Conservation (phyloP, 2,329 filamentous ascomycete species). For the Clonostachys chloroleuca region DNA sequence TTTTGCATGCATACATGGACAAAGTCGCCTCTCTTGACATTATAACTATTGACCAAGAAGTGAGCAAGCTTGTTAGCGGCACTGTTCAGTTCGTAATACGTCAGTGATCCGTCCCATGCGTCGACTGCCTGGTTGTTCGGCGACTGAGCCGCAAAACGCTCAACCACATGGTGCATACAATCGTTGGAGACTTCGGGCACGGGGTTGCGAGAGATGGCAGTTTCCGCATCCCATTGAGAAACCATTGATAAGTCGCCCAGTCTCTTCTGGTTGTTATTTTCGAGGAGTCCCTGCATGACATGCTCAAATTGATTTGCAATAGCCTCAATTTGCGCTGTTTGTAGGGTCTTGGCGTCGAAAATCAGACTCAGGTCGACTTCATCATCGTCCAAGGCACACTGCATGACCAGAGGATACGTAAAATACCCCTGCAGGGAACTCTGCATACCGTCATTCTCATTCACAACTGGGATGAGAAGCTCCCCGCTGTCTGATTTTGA, state of each 20-base stretch:
- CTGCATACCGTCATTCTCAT: neutral
- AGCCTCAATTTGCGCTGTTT: slow-evolving; percentile 3
- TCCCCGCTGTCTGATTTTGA: neutral
- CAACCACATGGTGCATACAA: slow-evolving; percentile 9
- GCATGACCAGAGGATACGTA: slow-evolving; percentile 1
- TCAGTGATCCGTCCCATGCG: slow-evolving; percentile 1
- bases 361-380: neutral
- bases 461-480: slow-evolving; percentile 13
- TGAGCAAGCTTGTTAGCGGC: neutral
- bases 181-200: neutral
- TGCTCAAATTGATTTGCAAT: slow-evolving; percentile 6
- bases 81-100: slow-evolving; percentile 1
- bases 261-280: neutral
- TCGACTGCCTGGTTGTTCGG: slow-evolving; percentile 5
- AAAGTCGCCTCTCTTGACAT: neutral
- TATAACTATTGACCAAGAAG: neutral
- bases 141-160: neutral
- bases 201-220: neutral
- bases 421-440: slow-evolving; percentile 12
- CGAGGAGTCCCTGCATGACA: slow-evolving; percentile 5
- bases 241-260: neutral
- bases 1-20: slow-evolving; percentile 11
- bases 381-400: neutral
- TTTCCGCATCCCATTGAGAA: slow-evolving; percentile 1
- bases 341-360: slow-evolving; percentile 2